Evolutionary conservation across 2,329 filamentous ascomycete species (phyloP).

Genomic region (Claviceps cyperi): DNA sequence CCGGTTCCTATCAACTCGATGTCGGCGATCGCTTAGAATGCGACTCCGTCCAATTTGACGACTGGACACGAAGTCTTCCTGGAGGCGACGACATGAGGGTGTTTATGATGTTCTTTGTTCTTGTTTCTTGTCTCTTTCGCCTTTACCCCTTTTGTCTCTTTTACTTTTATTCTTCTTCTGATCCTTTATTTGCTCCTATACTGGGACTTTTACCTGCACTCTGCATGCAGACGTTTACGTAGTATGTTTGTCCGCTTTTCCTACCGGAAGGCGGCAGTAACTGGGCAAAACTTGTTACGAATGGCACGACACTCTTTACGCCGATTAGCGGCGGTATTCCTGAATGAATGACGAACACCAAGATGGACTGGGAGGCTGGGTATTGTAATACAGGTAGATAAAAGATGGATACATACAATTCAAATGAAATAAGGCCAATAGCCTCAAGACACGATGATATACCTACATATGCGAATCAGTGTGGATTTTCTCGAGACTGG

Average conservation of each 20-base stretch:
- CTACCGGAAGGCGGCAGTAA: neutral
- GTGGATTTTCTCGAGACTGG: too few relatives aligned
- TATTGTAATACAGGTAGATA: neutral
- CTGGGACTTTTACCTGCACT: neutral
- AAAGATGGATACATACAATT: neutral
- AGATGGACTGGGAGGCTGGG: neutral
- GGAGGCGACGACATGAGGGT: neutral
- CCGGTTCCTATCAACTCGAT: slow-evolving; percentile 14
- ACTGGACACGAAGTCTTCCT: neutral
- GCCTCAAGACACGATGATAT: neutral
- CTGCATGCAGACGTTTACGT: slow-evolving; percentile 1
- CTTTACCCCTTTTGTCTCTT: neutral
- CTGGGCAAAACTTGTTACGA: neutral
- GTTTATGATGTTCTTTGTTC: neutral
- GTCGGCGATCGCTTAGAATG: slow-evolving; percentile 12
- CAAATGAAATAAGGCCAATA: neutral
- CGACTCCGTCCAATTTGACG: neutral
- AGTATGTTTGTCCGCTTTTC: slow-evolving; percentile 1
- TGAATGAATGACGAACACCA: neutral
- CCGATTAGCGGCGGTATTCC: neutral
- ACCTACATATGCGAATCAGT: too few relatives aligned
- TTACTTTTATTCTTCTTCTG: neutral
- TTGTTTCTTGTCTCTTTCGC: neutral
- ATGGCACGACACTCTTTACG: neutral
- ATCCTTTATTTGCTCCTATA: neutral